Evolutionary conservation across 1,284 basidiomycete genomes (phyloP), one percentile per base, ranked within the genome.

Genomic region (Irpex sp.): DNA sequence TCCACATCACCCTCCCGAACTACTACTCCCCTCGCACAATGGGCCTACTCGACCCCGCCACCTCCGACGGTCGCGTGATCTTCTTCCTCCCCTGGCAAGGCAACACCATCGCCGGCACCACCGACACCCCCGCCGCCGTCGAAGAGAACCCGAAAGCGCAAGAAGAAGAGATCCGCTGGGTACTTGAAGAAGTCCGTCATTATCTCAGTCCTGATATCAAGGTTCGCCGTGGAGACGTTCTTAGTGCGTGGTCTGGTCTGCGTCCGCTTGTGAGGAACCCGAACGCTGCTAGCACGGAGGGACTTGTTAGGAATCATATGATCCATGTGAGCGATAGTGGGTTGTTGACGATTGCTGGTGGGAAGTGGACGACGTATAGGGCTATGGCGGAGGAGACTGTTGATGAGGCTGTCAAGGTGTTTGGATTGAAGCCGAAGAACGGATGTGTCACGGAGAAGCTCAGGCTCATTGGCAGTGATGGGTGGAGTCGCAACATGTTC

Each of bases 21-120:
- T 99, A 98, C 81, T 98, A 97, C 74, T 94, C 94, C 5, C 96
- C 97, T 2, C 89, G 94, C 59, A 92, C 86, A 63, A 98, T 98
- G 93, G 97, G 96, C 58, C 84, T 99, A 5, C 86, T 99, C 61
- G 97, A 99, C 78, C 97, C 97, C 0, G 84, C 93, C 8, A 98
- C 97, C 6, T 96, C 93, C 0, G 97, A 99, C 70, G 97, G 97
- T 0, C 91, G 97, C 55, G 96, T 99, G 65, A 97, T 98, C 74
- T 99, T 98, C 85, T 98, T 98, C 86, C 85, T 99, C 19, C 97
- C 97, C 0, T 99, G 97, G 97, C 92, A 98, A 79, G 97, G 97
- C 21, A 94, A 93, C 78, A 96, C 96, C 57, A 97, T 99, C 67
- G 97, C 97, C 2, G 97, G 96, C 31, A 98, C 97, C 5, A 99